Base-by-base conservation (phyloP, 768 basidiomycete species). In the Leucogyrophana mollusca region DNA sequence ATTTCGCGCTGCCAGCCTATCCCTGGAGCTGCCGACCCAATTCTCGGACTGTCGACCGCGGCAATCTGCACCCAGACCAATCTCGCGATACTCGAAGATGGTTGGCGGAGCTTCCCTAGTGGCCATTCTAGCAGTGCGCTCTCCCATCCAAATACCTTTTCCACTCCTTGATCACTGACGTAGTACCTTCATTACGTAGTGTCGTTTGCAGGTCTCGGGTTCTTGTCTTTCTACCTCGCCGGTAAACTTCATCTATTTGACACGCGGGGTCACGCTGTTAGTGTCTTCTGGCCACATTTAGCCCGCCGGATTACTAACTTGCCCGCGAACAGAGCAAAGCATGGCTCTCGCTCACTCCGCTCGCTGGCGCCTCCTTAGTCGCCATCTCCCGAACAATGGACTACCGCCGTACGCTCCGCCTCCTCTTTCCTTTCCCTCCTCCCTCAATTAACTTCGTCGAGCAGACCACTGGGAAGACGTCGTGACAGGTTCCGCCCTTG, bases 401-500 rank as follows among this genome's bases (percentile, higher is more conserved):
- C 64, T 87, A 87, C 55, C 78, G 93, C 52, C 91, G 87, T 90
- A 59, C 49, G 82, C 17, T 7, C n/a, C 33, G 22, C 6, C 14
- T 23, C 13, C 4, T 36, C 35, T 37, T 11, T 23, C n/a, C 10
- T 3, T 2, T 43, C 2, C 52, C 51, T 42, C 17, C 36, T 46
- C 10, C 35, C 38, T 39, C 30, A 6, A 16, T 21, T 16, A 10
- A 34, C 3, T 47, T 36, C 20, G 33, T n/a, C 3, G 38, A 51
- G 32, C 47, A 90, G 88, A 95, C 62, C 94, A 95, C 60, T 94
- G 90, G 88, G 82, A 91, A 2, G 95, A 98, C 57, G 88, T 95
- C 27, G 59, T 92, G 4, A 76, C 84, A 1, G 94, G 95, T 3
- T 79, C 83, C 4, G 34, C 83, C 7, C 75, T 97, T 9, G 94